Evolutionary conservation across 2,329 filamentous ascomycete genomes (phyloP).

Genomic region (Fusarium oligoseptatum): DNA sequence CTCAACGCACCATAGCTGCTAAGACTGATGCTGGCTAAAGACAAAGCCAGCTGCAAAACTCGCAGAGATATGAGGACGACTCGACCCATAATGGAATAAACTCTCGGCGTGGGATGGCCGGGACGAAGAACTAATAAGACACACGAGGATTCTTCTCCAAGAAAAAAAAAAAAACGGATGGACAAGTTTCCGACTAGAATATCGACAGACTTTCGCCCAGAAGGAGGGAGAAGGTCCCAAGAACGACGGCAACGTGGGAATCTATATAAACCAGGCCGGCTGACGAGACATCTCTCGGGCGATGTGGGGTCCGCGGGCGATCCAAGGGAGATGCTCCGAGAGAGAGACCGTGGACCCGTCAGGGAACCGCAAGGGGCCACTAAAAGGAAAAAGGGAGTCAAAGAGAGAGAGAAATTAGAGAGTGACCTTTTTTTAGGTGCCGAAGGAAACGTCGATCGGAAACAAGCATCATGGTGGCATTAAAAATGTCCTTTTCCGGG

Average conservation of each 20-base stretch:
- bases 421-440: slow-evolving; percentile 42
- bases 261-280: slow-evolving; percentile 44
- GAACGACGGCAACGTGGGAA: slow-evolving; percentile 39
- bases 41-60: slow-evolving; percentile 41
- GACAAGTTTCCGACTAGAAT: background rate
- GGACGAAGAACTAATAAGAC: slow-evolving; percentile 7
- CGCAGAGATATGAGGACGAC: slow-evolving; percentile 36
- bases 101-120: slow-evolving; percentile 12
- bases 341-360: slow-evolving; percentile 42
- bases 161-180: background rate
- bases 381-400: slow-evolving; percentile 15
- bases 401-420: background rate
- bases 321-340: slow-evolving; percentile 43
- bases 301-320: slow-evolving; percentile 43
- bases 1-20: slow-evolving; percentile 42
- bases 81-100: slow-evolving; percentile 35
- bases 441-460: slow-evolving; percentile 36
- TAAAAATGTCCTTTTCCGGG: slow-evolving; percentile 5
- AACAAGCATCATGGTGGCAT: slow-evolving; percentile 25
- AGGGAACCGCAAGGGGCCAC: slow-evolving; percentile 26
- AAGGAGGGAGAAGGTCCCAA: slow-evolving; percentile 23
- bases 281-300: slow-evolving; percentile 40
- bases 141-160: background rate
- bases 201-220: slow-evolving; percentile 22
- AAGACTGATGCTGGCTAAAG: slow-evolving; percentile 42